Evolutionary conservation across 2,329 filamentous ascomycete species (phyloP), one percentile per base, ranked within the genome.

Genomic region (Exophiala alcalophila): DNA sequence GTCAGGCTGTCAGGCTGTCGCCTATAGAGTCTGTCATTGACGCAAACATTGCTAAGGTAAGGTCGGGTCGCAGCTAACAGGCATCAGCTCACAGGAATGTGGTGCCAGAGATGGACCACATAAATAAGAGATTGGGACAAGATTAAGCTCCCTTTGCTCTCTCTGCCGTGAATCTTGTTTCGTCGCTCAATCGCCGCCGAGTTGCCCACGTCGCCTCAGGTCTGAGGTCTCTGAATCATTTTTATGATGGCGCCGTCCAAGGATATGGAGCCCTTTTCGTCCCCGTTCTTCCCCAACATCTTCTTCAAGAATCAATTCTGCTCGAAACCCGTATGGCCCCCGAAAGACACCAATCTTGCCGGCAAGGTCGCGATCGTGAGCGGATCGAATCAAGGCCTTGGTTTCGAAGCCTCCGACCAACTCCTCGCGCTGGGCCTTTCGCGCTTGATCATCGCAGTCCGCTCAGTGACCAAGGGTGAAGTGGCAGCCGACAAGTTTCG

Each of bases 351-450:
- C 19, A 26, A 42, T 24, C 49, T 71, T 10, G 53, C 59, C 1
- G 60, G 62, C 1, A 59, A 69, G 43, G 65, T 65, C 0, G 68
- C 68, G 32, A 69, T 77, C 27, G 60, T 78, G 10, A 76, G 73
- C 0, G 75, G 75, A 1, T 59, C 65, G 14, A 77, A 74, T 45
- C 58, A 55, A 0, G 75, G 75, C 0, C 59, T 78, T 0, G 74
- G 75, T 1, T 61, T 71, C n/a, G 68, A 71, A 44, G 57, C 66
- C 1, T 60, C 65, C 10, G 55, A 58, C 0, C 67, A 70, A 27
- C 60, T 76, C 18, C 59, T 71, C 2, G 49, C 55, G 0, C 50
- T 68, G 6, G 57, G 59, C 1, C 58, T 74, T 9, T 64, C 64
- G 2, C 65, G 61, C 15, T 57, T 78, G 7, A 66, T 78, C 42